phyloP scores from a whole-genome alignment of 2,329 filamentous ascomycete genomes.

The Botrytis elliptica region DNA sequence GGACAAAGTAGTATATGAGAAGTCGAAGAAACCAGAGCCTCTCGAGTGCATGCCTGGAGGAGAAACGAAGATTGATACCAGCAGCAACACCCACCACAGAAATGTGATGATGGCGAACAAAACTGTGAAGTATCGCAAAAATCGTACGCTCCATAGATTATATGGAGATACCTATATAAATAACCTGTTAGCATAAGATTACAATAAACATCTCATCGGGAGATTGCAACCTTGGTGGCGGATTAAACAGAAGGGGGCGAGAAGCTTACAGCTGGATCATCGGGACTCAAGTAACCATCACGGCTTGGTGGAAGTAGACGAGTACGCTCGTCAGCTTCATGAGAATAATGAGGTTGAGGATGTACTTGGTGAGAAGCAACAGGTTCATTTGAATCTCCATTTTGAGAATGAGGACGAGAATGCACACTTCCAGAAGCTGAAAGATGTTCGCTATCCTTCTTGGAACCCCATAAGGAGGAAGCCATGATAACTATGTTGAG shows the following conservation, averaged over 20 bases:
- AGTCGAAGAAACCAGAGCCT: constrained; percentile 90
- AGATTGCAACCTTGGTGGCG: not conserved
- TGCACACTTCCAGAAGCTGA: constrained; percentile 16
- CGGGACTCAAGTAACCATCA: constrained; percentile 65
- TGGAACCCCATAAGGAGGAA: constrained; percentile 55
- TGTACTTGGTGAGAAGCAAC: not conserved
- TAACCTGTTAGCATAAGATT: not conserved
- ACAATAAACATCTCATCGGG: not conserved
- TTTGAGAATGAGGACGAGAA: constrained; percentile 18
- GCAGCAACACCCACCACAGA: constrained; percentile 86
- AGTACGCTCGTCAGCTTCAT: constrained; percentile 58
- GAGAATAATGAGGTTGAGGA: constrained; percentile 33
- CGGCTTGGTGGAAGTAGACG: constrained; percentile 35
- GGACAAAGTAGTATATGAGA: constrained; percentile 78
- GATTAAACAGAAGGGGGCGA: not conserved
- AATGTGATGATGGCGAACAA: constrained; percentile 73
- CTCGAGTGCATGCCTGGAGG: constrained; percentile 82
- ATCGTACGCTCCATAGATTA: constrained; percentile 88
- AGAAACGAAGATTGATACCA: constrained; percentile 89
- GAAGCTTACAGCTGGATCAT: constrained; percentile 71
- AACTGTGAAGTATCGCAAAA: constrained; percentile 74
- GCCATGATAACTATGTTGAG: constrained; percentile 42
- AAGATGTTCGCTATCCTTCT: constrained; percentile 46
- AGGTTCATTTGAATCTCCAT: constrained; percentile 31
- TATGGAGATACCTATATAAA: constrained; percentile 69